Percentiles rank a stretch among this genome's conserved stretches.
These are phyloP conservation scores for Microbotryum silenes-acaulis DNA, from an alignment of 1,284 basidiomycete genomes.

Conservation along the genomic window DNA sequence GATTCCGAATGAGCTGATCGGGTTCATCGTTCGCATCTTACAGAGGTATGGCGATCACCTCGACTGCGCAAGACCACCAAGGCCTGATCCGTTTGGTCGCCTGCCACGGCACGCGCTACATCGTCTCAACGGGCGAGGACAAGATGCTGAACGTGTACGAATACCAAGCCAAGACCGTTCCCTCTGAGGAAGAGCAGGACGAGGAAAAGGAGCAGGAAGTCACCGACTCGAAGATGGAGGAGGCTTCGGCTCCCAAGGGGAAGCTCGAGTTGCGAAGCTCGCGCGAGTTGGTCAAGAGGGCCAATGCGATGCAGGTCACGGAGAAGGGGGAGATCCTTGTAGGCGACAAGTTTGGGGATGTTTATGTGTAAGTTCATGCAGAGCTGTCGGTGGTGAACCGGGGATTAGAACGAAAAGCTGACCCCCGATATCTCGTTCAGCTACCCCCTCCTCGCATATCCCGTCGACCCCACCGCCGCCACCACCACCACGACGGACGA, in stretches of 20 bases:
- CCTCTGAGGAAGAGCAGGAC: conserved; percentile 52
- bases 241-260: conserved; percentile 34
- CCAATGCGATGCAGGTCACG: conserved; percentile 53
- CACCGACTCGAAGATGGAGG: conserved; percentile 24
- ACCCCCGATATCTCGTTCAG: conserved; percentile 6
- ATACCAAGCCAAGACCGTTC: conserved; percentile 37
- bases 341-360: conserved; percentile 79
- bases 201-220: conserved; percentile 45
- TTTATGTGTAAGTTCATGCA: conserved; percentile 53
- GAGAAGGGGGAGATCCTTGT: conserved; percentile 57
- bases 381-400: background rate
- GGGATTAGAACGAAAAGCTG: background rate
- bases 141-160: conserved; percentile 70
- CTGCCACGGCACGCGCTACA: conserved; percentile 44
- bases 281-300: conserved; percentile 68
- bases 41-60: conserved; percentile 6
- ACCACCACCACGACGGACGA: conserved; percentile 21
- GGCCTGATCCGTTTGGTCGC: conserved; percentile 20
- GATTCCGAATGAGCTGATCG: too few relatives aligned
- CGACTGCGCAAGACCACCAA: conserved; percentile 9
- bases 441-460: conserved; percentile 36
- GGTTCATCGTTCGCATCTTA: too few relatives aligned
- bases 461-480: conserved; percentile 36
- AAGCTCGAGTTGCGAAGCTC: conserved; percentile 25
- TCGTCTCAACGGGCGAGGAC: conserved; percentile 66